Evolutionary conservation across 352 stramenopile genomes (phyloP).

Genomic region (Pythium rishiriense): DNA sequence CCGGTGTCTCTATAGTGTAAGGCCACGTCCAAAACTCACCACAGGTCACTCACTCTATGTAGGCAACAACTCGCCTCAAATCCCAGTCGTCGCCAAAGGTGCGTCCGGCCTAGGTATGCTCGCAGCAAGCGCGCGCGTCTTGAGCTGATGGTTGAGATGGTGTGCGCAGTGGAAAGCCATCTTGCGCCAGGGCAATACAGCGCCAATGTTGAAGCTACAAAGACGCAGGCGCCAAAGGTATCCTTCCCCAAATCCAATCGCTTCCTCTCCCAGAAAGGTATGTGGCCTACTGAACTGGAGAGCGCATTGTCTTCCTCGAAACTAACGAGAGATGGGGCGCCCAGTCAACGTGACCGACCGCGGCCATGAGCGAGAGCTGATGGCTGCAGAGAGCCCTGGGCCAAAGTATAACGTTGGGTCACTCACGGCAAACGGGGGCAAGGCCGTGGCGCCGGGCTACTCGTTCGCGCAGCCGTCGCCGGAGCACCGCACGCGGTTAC

Average conservation of each 20-base stretch:
- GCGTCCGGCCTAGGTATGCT: background rate
- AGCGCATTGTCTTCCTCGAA: background rate
- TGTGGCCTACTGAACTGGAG: background rate
- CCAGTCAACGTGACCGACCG: conserved; percentile 66
- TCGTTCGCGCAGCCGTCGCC: conserved; percentile 64
- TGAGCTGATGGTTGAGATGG: background rate
- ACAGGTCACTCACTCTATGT: background rate
- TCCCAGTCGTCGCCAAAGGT: conserved; percentile 26
- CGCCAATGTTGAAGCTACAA: conserved; percentile 63
- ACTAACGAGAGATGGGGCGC: background rate
- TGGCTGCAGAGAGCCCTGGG: conserved; percentile 71
- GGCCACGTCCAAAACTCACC: background rate
- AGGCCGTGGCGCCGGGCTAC: conserved; percentile 47
- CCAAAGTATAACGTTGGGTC: conserved; percentile 83
- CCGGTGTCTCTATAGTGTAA: background rate
- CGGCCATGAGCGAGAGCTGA: conserved; percentile 72
- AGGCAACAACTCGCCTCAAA: conserved; percentile 27
- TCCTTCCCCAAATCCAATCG: conserved; percentile 79
- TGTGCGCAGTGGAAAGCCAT: conserved; percentile 44
- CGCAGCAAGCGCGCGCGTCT: background rate
- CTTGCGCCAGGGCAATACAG: conserved; percentile 72
- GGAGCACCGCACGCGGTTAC: conserved; percentile 51
- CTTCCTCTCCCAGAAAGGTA: conserved; percentile 84
- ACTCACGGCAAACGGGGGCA: conserved; percentile 55
- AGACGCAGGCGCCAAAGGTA: conserved; percentile 58